Percentiles rank a stretch among this genome's conserved stretches.
phyloP scores from a whole-genome alignment of 2,329 filamentous ascomycete species.

The Achaetomium macrosporum region DNA sequence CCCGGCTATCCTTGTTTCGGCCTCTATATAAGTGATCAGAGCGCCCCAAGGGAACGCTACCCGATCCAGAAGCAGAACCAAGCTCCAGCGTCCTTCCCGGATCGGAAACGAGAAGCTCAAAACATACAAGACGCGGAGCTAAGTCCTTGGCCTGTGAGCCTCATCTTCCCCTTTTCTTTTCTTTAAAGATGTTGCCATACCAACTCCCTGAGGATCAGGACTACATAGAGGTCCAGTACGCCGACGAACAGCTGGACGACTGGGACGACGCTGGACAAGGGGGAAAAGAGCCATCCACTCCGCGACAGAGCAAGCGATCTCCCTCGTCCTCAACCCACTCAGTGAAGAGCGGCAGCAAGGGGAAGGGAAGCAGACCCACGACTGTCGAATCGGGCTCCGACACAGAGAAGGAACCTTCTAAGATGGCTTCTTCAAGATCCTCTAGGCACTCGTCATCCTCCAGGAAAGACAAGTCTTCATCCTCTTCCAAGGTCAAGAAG shows the following conservation, averaged over 20 bases:
- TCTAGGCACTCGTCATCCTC: constrained; percentile 23
- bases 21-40: constrained; percentile 19
- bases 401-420: constrained; percentile 24
- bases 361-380: constrained; percentile 15
- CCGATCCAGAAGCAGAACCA: constrained; percentile 9
- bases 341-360: constrained; percentile 17
- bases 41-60: constrained; percentile 16
- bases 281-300: not conserved
- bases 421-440: constrained; percentile 30
- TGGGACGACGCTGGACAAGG: constrained; percentile 7
- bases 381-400: constrained; percentile 27
- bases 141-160: constrained; percentile 19
- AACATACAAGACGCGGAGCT: constrained; percentile 16
- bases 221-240: constrained; percentile 13
- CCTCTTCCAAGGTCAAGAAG: constrained; percentile 35
- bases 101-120: constrained; percentile 8
- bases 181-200: constrained; percentile 23
- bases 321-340: constrained; percentile 6
- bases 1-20: not conserved
- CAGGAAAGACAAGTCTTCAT: constrained; percentile 29
- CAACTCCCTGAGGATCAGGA: constrained; percentile 24
- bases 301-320: constrained; percentile 11
- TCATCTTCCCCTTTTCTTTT: constrained; percentile 13
- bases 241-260: constrained; percentile 8
- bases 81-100: constrained; percentile 16